A percentile compares a stretch with the other conserved stretches of the same genome.
Conservation (phyloP, 495 filamentous ascomycete genomes). For the Lasiosphaeria miniovina region DNA sequence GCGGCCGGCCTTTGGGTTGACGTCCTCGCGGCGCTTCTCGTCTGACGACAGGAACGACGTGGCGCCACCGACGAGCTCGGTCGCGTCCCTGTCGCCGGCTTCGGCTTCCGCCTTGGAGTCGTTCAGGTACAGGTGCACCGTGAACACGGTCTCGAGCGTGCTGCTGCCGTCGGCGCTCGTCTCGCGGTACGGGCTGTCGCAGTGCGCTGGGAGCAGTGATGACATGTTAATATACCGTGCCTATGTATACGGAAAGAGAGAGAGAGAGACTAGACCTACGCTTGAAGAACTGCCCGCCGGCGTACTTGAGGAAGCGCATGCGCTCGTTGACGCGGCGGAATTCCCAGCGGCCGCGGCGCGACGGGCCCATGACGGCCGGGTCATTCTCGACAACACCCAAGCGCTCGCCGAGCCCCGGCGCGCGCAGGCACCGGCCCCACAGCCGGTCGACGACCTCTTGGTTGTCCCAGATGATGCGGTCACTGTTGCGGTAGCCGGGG, state of each 20-base stretch:
- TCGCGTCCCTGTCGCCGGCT: slow-evolving; percentile 16
- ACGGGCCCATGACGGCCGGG: slow-evolving; percentile 5
- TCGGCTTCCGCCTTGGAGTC: slow-evolving; percentile 39
- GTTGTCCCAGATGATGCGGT: slow-evolving; percentile 72
- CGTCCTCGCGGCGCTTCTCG: slow-evolving; percentile 50
- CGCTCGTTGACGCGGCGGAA: slow-evolving; percentile 69
- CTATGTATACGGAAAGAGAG: neutral
- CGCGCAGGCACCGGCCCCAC: slow-evolving; percentile 48
- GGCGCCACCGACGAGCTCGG: slow-evolving; percentile 57
- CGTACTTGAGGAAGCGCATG: slow-evolving; percentile 78
- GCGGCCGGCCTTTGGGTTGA: slow-evolving; percentile 67
- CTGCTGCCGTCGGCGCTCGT: slow-evolving; percentile 37
- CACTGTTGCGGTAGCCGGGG: slow-evolving; percentile 61
- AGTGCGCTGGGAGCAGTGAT: slow-evolving; percentile 54
- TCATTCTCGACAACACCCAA: slow-evolving; percentile 21
- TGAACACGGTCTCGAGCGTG: slow-evolving; percentile 61
- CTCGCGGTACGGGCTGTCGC: slow-evolving; percentile 66
- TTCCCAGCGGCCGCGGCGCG: slow-evolving; percentile 39
- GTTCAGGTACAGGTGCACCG: slow-evolving; percentile 83
- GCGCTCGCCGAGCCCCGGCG: slow-evolving; percentile 29
- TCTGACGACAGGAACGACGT: slow-evolving; percentile 59
- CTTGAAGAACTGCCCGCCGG: slow-evolving; percentile 70
- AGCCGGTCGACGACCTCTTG: slow-evolving; percentile 59
- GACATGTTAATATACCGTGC: neutral
- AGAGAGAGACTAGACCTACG: slow-evolving; percentile 39